These are phyloP conservation scores for Ceratocystis albifundus DNA, from an alignment of 2,329 filamentous ascomycete genomes.

Conservation along the genomic window DNA sequence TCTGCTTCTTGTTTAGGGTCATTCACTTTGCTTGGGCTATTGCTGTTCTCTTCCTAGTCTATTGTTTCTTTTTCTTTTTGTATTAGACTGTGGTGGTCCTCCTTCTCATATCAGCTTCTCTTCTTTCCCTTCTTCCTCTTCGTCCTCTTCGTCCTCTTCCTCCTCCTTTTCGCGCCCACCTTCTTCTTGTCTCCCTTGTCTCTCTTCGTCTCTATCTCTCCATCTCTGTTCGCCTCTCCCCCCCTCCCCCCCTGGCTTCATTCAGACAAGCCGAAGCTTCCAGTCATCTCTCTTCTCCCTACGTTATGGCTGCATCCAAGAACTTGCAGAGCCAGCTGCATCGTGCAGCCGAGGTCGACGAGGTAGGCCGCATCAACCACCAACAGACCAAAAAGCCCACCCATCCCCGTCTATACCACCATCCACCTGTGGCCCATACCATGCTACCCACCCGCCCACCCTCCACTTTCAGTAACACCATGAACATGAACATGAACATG, in stretches of 20 bases:
- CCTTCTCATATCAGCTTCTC: neutral
- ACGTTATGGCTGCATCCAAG: constrained; percentile 5
- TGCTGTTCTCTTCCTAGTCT: neutral
- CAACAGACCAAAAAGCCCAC: neutral
- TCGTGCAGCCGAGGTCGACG: constrained; percentile 37
- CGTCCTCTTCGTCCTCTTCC: constrained; percentile 10
- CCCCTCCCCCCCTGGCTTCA: neutral
- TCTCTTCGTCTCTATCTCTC: too few relatives aligned
- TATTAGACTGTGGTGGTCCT: neutral
- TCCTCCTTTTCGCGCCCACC: neutral
- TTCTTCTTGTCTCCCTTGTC: neutral
- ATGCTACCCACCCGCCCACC: neutral
- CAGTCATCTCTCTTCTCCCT: too few relatives aligned
- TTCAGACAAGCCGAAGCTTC: neutral
- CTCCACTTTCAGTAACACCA: neutral
- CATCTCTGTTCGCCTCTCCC: too few relatives aligned
- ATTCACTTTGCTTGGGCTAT: neutral
- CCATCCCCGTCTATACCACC: neutral
- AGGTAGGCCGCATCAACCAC: constrained; percentile 31
- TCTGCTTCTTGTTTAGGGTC: neutral
- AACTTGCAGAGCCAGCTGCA: constrained; percentile 23
- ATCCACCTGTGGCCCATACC: neutral
- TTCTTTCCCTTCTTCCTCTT: constrained; percentile 4
- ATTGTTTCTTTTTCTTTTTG: constrained; percentile 10
- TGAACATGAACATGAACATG: neutral